Evolutionary conservation across 1,284 basidiomycete species (phyloP).

Genomic region (Papiliotrema nemorosa): DNA sequence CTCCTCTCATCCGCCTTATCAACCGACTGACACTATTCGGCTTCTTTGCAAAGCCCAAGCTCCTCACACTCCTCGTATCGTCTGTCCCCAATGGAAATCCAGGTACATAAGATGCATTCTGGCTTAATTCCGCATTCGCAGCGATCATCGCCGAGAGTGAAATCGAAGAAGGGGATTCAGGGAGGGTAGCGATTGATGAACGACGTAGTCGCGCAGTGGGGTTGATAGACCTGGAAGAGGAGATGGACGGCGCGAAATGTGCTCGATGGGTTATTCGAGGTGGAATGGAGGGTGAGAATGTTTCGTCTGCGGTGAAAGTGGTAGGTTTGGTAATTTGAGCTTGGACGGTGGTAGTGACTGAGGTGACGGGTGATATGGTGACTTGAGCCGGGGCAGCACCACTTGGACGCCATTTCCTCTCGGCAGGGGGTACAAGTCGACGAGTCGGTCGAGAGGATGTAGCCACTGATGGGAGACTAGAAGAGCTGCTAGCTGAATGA

Average conservation of each 20-base stretch:
- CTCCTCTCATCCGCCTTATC: constrained; percentile 78
- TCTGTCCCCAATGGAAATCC: constrained; percentile 46
- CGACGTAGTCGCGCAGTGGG: constrained; percentile 19
- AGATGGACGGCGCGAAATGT: constrained; percentile 14
- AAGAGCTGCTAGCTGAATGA: constrained; percentile 14
- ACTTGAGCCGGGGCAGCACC: constrained; percentile 41
- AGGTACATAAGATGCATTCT: constrained; percentile 42
- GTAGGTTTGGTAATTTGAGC: constrained; percentile 3
- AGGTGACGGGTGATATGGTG: constrained; percentile 41
- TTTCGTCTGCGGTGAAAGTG: neutral
- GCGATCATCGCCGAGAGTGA: constrained; percentile 43
- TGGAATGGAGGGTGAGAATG: neutral
- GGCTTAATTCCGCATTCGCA: constrained; percentile 38
- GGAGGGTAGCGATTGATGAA: constrained; percentile 42
- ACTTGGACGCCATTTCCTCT: constrained; percentile 38
- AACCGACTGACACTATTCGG: constrained; percentile 82
- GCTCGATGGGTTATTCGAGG: constrained; percentile 12
- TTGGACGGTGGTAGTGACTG: constrained; percentile 39
- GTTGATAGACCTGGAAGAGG: neutral
- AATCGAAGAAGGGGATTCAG: constrained; percentile 44
- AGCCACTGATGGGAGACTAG: constrained; percentile 8
- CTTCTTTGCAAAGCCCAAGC: constrained; percentile 55
- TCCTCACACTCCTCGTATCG: constrained; percentile 44
- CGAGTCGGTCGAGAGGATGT: constrained; percentile 1
- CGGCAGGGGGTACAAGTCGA: constrained; percentile 22